A percentile compares a stretch with the other conserved stretches of the same genome.
Conservation (phyloP, 139 green algal species). For the Tetraselmis chui region DNA sequence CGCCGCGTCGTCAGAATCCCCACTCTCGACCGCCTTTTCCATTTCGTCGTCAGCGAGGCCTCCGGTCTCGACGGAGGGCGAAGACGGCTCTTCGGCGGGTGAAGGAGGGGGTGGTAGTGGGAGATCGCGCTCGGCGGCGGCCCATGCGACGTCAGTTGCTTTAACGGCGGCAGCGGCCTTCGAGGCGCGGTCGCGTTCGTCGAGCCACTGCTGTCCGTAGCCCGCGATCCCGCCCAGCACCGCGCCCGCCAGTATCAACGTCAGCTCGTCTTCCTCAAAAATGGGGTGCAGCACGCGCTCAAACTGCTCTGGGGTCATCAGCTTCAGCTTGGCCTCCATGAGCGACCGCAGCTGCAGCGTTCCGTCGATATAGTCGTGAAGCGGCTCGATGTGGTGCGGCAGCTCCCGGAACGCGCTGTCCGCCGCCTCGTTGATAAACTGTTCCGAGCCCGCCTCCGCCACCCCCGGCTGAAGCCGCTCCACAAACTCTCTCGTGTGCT, state of each 20-base stretch:
- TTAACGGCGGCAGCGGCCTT: no score
- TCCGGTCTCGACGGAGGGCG: no score
- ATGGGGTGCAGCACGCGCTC: constrained; percentile 28
- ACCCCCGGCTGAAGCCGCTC: neutral
- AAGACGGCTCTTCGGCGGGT: no score
- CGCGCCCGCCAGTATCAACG: constrained; percentile 24
- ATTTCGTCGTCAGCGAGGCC: no score
- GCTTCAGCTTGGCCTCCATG: constrained; percentile 15
- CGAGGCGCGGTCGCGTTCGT: neutral
- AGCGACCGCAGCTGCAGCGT: constrained; percentile 14
- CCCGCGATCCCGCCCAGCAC: constrained; percentile 25
- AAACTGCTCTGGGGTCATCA: constrained; percentile 15
- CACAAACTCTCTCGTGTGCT: constrained; percentile 21
- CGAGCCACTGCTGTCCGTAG: constrained; percentile 12
- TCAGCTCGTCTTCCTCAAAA: constrained; percentile 31
- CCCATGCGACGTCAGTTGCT: no score
- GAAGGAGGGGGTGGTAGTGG: no score
- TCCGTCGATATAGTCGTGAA: constrained; percentile 25
- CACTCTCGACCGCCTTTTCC: no score
- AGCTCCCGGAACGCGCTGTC: neutral
- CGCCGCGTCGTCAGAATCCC: no score
- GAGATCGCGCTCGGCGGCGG: neutral
- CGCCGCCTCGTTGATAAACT: neutral
- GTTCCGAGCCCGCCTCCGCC: neutral
- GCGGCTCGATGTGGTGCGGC: neutral